Evolutionary conservation across 192 early-diverging fungal genomes (phyloP).

Genomic region (Gigaspora rosea): DNA sequence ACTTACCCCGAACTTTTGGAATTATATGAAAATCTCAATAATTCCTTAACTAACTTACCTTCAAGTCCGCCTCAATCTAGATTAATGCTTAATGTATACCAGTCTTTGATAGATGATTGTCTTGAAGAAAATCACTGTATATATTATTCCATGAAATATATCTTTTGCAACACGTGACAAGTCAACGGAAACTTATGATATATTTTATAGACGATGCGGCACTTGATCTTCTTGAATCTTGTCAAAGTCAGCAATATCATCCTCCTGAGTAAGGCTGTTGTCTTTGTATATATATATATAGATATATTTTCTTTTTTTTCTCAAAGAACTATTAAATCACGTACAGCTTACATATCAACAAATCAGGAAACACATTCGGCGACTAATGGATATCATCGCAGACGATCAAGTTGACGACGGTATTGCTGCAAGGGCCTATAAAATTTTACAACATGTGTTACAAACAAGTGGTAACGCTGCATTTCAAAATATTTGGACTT

Average conservation of each 20-base stretch:
- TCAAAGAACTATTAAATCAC: neutral
- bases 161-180: neutral
- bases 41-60: neutral
- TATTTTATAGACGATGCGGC: slow-evolving; percentile 11
- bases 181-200: neutral
- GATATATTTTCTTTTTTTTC: neutral
- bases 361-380: slow-evolving; percentile 14
- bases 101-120: slow-evolving; percentile 28
- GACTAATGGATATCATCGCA: slow-evolving; percentile 23
- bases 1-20: slow-evolving; percentile 12
- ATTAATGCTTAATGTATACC: slow-evolving; percentile 6
- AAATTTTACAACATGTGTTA: slow-evolving; percentile 25
- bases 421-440: neutral
- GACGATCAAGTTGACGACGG: slow-evolving; percentile 6
- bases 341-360: neutral
- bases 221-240: slow-evolving; percentile 21
- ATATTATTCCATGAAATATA: neutral
- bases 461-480: slow-evolving; percentile 10
- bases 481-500: slow-evolving; percentile 22
- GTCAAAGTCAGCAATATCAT: slow-evolving; percentile 14
- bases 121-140: slow-evolving; percentile 28
- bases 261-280: slow-evolving; percentile 6
- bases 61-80: neutral
- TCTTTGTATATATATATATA: neutral
- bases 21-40: slow-evolving; percentile 17